Base-by-base conservation (phyloP, 306 rosid species). In the Glycine latifolia region DNA sequence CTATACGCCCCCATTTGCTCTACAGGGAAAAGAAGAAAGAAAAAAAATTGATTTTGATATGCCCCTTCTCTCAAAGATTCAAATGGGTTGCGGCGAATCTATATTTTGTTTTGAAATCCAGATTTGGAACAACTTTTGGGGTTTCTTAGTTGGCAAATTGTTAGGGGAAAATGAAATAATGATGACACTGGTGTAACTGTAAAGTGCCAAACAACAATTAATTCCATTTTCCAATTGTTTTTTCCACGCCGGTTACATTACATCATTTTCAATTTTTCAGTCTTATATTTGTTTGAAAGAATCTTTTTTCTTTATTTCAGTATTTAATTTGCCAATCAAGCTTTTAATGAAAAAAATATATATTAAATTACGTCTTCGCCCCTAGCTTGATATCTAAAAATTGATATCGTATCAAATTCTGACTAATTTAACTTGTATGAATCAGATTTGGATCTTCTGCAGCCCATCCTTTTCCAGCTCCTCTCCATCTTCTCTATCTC, bases 1-100 rank as follows among this genome's bases (percentile, higher is more conserved):
- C 89, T 87, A 75, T 93, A 91, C 6, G 92, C 88, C 86, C 93
- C 97, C 97, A 91, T 91, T 26, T 26, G 31, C 31, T 26, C 15
- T 70, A 60, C 68, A 78, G 63, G 62, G 86, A 82, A 71, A 79
- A 68, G 73, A 75, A 41, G 67, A 69, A 71, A 14, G 41, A 81
- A 65, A 79, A 46, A 1, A 26, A 26, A 26, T 0, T 13, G 52
- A 46, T 48, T 67, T 56, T 53, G 48, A 33, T 37, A 11, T 37
- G 56, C 47, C 50, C 26, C 37, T 46, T 62, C 75, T 82, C 14
- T 72, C 14, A 10, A 1, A 61, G 60, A 83, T 76, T 54, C 69
- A 79, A 68, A 67, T 41, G 85, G 82, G 75, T 67, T 67, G 37
- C 62, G 59, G 35, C 37, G 46, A 73, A 59, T 78, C 48, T 81